Evolutionary conservation across 805 yeast genomes (phyloP).

Genomic region (Sugiyamaella lignohabitans): DNA sequence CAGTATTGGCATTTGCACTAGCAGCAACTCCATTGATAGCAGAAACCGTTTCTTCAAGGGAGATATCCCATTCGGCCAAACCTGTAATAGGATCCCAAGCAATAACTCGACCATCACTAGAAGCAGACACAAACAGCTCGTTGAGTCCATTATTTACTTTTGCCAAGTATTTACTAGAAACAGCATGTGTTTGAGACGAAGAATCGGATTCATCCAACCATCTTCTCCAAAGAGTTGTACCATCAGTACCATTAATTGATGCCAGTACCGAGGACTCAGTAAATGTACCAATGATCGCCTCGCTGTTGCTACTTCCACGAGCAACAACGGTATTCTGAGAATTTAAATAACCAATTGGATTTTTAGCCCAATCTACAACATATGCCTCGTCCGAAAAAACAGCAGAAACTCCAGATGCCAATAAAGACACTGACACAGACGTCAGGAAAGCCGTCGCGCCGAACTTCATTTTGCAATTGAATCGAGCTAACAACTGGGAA

Average conservation of each 20-base stretch:
- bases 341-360: slow-evolving; percentile 22
- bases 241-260: slow-evolving; percentile 20
- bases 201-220: neutral
- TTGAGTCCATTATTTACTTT: neutral
- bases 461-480: too few species aligned
- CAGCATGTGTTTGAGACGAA: neutral
- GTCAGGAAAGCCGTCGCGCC: too few species aligned
- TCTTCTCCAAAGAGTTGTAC: slow-evolving; percentile 28
- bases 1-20: neutral
- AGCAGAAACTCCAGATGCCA: slow-evolving; percentile 16
- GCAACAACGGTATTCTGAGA: slow-evolving; percentile 11
- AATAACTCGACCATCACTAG: slow-evolving; percentile 3
- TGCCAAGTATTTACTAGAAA: too few species aligned
- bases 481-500: too few species aligned
- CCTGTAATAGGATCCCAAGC: slow-evolving; percentile 8
- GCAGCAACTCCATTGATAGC: neutral
- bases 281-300: slow-evolving; percentile 13
- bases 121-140: neutral
- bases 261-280: slow-evolving; percentile 24
- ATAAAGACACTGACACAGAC: too few species aligned
- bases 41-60: neutral
- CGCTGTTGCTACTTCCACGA: slow-evolving; percentile 5
- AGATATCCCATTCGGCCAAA: slow-evolving; percentile 2
- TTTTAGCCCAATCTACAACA: slow-evolving; percentile 29
- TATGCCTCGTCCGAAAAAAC: slow-evolving; percentile 33